Percentiles rank a stretch among this genome's conserved stretches.
Conservation (phyloP, 2,329 filamentous ascomycete genomes). For the Calycina herbarum region DNA sequence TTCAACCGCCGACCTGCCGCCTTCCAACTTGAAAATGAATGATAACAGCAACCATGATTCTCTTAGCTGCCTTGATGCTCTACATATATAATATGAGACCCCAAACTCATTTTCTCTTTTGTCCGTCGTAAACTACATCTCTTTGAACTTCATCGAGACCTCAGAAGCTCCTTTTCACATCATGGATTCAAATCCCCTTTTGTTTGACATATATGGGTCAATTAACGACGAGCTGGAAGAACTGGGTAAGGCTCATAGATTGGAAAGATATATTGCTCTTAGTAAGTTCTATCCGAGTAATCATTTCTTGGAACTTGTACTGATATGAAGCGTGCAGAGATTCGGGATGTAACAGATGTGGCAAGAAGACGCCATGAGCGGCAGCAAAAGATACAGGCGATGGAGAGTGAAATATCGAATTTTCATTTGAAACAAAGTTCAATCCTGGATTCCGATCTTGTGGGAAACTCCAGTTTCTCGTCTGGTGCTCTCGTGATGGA, state of each 20-base stretch:
- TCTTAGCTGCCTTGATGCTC: not conserved
- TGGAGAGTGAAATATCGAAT: conserved; percentile 18
- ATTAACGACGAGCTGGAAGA: not conserved
- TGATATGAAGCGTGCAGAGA: not conserved
- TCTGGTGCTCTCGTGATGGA: not conserved
- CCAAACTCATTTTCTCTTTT: not conserved
- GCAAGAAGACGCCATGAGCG: conserved; percentile 10
- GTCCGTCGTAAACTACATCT: not conserved
- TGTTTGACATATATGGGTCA: not conserved
- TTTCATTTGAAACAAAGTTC: conserved; percentile 12
- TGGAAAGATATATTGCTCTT: not conserved
- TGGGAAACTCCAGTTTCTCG: too few relatives aligned
- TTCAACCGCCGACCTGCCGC: not conserved
- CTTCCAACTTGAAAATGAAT: not conserved
- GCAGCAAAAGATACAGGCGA: conserved; percentile 9
- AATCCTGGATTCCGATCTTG: not conserved
- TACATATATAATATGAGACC: not conserved
- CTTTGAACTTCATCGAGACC: not conserved
- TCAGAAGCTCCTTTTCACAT: not conserved
- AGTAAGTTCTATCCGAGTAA: not conserved
- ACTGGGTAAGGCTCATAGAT: not conserved
- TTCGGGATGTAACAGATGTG: not conserved
- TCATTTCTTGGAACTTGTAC: not conserved
- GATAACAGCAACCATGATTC: not conserved
- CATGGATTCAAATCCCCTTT: not conserved